Evolutionary conservation across 495 filamentous ascomycete species (phyloP).

Genomic region (Cudoniella acicularis): DNA sequence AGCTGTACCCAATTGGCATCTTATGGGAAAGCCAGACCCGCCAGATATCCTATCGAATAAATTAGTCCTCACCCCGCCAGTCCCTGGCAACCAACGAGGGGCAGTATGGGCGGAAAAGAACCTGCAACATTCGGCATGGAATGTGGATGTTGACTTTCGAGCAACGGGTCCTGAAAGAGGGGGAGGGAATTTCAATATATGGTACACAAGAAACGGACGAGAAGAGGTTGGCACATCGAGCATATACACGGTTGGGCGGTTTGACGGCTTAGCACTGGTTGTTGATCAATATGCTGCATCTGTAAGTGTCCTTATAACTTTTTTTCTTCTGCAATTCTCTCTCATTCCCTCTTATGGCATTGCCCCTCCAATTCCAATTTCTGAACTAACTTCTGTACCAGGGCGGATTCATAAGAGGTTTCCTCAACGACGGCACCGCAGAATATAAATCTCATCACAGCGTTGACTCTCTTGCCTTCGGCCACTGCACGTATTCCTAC

Average conservation of each 20-base stretch:
- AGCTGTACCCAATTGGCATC: slow-evolving; percentile 29
- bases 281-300: slow-evolving; percentile 84
- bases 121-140: slow-evolving; percentile 64
- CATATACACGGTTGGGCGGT: slow-evolving; percentile 76
- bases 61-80: slow-evolving; percentile 84
- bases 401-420: slow-evolving; percentile 81
- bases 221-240: slow-evolving; percentile 62
- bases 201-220: slow-evolving; percentile 76
- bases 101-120: slow-evolving; percentile 72
- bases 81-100: slow-evolving; percentile 80
- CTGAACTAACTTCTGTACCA: slow-evolving; percentile 23
- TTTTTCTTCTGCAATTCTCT: slow-evolving; percentile 11
- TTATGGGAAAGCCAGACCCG: slow-evolving; percentile 65
- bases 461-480: slow-evolving; percentile 86
- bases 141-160: slow-evolving; percentile 80
- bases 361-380: too few species aligned
- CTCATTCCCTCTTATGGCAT: too few species aligned
- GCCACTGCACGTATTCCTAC: slow-evolving; percentile 87
- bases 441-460: slow-evolving; percentile 76
- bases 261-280: slow-evolving; percentile 83
- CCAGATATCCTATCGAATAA: slow-evolving; percentile 85
- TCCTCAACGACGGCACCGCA: slow-evolving; percentile 85
- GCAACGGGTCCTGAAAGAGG: slow-evolving; percentile 81
- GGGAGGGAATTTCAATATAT: slow-evolving; percentile 87
- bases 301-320: slow-evolving; percentile 33